Evolutionary conservation across 257 asterid species (phyloP), one percentile per base, ranked within the genome.

Genomic region (Nicotiana benthamiana): DNA sequence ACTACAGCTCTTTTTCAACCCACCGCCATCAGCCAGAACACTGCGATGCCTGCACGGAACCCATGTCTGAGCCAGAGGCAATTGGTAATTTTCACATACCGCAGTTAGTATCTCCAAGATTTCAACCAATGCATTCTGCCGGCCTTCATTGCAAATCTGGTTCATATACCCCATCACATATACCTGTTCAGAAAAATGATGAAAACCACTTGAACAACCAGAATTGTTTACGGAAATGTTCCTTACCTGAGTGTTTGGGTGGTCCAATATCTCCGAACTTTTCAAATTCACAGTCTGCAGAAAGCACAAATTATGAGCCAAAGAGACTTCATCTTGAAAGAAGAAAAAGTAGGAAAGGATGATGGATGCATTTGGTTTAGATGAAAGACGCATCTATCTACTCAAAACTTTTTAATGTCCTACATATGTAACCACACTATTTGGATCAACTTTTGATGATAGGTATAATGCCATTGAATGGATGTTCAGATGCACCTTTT

Each of bases 271-370:
- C 85, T 92, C 94, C 2, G 97, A 94, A 84, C 98, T 92, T 86
- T 92, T 94, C 88, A 94, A 81, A 84, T 94, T 92, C 80, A 92
- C 97, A 63, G 98, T 97, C 98, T 92, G 97, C 93, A 91, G 57
- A 83, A 86, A 85, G 78, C 82, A 80, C 79, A 82, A 85, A 77
- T 51, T 52, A 22, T 86, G 85, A 70, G 82, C 46, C 27, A 15
- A 72, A 7, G 40, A 72, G 24, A 46, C 60, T 34, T 13, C 60
- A 24, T 72, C 60, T 46, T 9, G 59, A 65, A 72, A 72, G 48
- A 24, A 48, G 8, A 7, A 48, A 46, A 46, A 53, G 78, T 18
- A 72, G 10, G 78, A 46, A 46, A 24, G 6, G 22, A 46, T 46
- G 77, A 72, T 72, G 59, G n/a, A 72, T 18, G 27, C 78, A 46